Conservation (phyloP, 2,329 filamentous ascomycete genomes). For the Penicillium sp. region DNA sequence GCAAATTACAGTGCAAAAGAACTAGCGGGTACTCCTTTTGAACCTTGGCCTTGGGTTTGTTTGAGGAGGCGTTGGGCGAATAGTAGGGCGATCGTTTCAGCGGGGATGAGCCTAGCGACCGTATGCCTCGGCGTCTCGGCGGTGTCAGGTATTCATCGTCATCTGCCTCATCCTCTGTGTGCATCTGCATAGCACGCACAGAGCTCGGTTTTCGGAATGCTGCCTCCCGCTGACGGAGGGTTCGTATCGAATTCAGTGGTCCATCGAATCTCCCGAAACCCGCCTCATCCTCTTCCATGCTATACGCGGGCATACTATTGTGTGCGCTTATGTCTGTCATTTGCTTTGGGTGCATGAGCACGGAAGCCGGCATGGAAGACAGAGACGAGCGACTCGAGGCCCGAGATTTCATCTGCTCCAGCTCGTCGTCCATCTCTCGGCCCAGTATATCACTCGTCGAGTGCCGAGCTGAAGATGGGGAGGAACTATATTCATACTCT, state of each 20-base stretch:
- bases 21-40: conserved; percentile 54
- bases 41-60: conserved; percentile 35
- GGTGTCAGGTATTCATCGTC: conserved; percentile 40
- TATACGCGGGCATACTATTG: conserved; percentile 23
- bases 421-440: conserved; percentile 28
- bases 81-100: conserved; percentile 35
- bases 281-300: conserved; percentile 19
- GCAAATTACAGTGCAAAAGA: conserved; percentile 56
- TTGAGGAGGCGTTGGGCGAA: conserved; percentile 27
- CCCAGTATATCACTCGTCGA: conserved; percentile 27
- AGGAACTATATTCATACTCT: conserved; percentile 34
- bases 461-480: conserved; percentile 30
- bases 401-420: conserved; percentile 25
- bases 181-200: conserved; percentile 44
- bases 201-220: conserved; percentile 46
- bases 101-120: conserved; percentile 32
- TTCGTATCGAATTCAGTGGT: conserved; percentile 22
- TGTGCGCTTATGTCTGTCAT: conserved; percentile 15
- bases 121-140: conserved; percentile 30
- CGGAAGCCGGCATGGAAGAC: conserved; percentile 40
- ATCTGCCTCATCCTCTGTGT: conserved; percentile 39
- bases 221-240: conserved; percentile 32
- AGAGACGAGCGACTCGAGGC: conserved; percentile 41
- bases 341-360: conserved; percentile 33
- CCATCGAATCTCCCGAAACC: conserved; percentile 24